These are phyloP conservation scores for Stereum hirsutum DNA, from an alignment of 1,284 basidiomycete genomes.

Conservation along the genomic window DNA sequence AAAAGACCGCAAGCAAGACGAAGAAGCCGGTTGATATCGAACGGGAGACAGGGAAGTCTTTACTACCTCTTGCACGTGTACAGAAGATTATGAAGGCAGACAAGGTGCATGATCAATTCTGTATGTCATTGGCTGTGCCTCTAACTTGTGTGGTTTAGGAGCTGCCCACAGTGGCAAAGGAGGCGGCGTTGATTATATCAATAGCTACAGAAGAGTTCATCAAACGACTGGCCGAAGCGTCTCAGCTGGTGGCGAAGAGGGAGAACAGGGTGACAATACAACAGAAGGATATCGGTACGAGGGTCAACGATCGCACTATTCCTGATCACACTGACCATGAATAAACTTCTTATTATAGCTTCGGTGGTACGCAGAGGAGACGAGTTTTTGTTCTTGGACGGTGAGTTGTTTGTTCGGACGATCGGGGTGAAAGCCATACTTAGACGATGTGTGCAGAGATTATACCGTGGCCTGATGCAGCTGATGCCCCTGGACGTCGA, in stretches of 20 bases:
- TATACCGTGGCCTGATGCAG: conserved; percentile 34
- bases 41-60: conserved; percentile 43
- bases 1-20: background rate
- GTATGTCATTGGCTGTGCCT: background rate
- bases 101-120: conserved; percentile 33
- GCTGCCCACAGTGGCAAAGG: conserved; percentile 60
- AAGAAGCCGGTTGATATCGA: too few species aligned
- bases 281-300: conserved; percentile 61
- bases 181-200: conserved; percentile 65
- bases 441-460: conserved; percentile 32
- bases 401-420: conserved; percentile 18
- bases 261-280: conserved; percentile 63
- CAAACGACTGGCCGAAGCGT: conserved; percentile 50
- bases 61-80: conserved; percentile 63
- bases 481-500: conserved; percentile 22
- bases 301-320: conserved; percentile 6
- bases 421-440: background rate
- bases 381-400: conserved; percentile 68
- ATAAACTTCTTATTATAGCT: conserved; percentile 25
- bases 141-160: too few species aligned
- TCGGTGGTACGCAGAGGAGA: conserved; percentile 54
- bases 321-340: background rate
- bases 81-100: conserved; percentile 77
- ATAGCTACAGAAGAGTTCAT: conserved; percentile 76
- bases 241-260: conserved; percentile 44